These are phyloP conservation scores for Ogataea pini DNA, from an alignment of 805 yeast genomes.

Conservation along the genomic window DNA sequence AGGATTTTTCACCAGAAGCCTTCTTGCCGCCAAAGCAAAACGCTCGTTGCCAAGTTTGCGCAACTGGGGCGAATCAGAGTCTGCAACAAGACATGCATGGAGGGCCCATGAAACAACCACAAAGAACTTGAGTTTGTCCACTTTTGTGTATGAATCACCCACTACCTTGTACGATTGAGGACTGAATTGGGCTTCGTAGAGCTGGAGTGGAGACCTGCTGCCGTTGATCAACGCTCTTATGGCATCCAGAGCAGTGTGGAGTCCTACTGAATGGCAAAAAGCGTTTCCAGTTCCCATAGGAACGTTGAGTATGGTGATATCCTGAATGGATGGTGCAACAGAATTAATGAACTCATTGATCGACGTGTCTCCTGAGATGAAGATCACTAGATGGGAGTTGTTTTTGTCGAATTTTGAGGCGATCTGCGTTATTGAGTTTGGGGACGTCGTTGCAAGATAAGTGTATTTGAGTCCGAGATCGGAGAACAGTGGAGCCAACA, in stretches of 20 bases:
- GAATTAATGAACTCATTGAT: slow-evolving; percentile 72
- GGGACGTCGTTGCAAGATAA: slow-evolving; percentile 45
- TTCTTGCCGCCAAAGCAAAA: slow-evolving; percentile 67
- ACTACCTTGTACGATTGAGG: slow-evolving; percentile 24
- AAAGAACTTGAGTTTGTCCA: slow-evolving; percentile 37
- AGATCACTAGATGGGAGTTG: slow-evolving; percentile 44
- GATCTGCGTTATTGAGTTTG: slow-evolving; percentile 41
- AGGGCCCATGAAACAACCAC: slow-evolving; percentile 84
- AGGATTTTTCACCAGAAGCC: slow-evolving; percentile 52
- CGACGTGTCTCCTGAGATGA: slow-evolving; percentile 87
- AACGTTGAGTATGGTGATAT: slow-evolving; percentile 39
- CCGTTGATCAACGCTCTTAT: slow-evolving; percentile 38
- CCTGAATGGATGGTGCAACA: neutral
- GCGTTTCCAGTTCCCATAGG: slow-evolving; percentile 93
- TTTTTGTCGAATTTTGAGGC: slow-evolving; percentile 35
- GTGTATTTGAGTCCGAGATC: slow-evolving; percentile 35
- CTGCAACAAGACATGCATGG: slow-evolving; percentile 83
- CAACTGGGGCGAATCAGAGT: slow-evolving; percentile 69
- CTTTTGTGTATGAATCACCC: slow-evolving; percentile 15
- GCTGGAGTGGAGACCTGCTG: slow-evolving; percentile 35
- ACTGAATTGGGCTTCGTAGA: slow-evolving; percentile 48
- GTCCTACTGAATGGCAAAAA: slow-evolving; percentile 59
- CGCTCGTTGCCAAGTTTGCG: slow-evolving; percentile 64
- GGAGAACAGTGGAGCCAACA: slow-evolving; percentile 50
- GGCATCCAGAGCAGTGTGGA: slow-evolving; percentile 37